Evolutionary conservation across 805 yeast genomes (phyloP).

Genomic region (Saturnispora gosingensis): DNA sequence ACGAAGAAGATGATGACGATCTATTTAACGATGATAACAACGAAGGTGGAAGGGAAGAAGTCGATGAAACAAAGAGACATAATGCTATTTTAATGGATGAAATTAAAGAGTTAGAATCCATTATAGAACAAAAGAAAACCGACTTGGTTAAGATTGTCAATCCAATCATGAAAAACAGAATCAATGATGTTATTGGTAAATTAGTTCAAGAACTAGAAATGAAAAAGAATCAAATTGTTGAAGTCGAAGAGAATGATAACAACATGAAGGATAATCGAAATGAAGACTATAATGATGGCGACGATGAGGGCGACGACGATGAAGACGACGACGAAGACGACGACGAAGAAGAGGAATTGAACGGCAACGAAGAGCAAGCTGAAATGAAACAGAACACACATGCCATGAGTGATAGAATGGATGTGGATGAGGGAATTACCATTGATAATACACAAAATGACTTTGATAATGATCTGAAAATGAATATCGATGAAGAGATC

Average conservation of each 20-base stretch:
- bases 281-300: conserved; percentile 7
- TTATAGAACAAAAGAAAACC: conserved; percentile 63
- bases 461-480: conserved; percentile 5
- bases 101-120: conserved; percentile 67
- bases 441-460: not conserved
- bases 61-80: conserved; percentile 48
- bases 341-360: conserved; percentile 9
- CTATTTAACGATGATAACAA: conserved; percentile 28
- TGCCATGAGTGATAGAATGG: not conserved
- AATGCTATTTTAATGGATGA: conserved; percentile 76
- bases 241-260: conserved; percentile 25
- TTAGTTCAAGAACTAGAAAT: conserved; percentile 74
- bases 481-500: not conserved
- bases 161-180: conserved; percentile 80
- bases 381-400: not conserved
- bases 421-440: not conserved
- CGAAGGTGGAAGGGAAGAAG: conserved; percentile 42
- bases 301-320: conserved; percentile 14
- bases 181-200: conserved; percentile 69
- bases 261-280: conserved; percentile 9
- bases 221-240: conserved; percentile 55
- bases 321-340: conserved; percentile 18
- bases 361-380: not conserved
- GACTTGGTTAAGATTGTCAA: conserved; percentile 69
- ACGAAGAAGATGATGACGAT: conserved; percentile 36